Evolutionary conservation across 1,284 basidiomycete genomes (phyloP).

Genomic region (Coniophora puteana): DNA sequence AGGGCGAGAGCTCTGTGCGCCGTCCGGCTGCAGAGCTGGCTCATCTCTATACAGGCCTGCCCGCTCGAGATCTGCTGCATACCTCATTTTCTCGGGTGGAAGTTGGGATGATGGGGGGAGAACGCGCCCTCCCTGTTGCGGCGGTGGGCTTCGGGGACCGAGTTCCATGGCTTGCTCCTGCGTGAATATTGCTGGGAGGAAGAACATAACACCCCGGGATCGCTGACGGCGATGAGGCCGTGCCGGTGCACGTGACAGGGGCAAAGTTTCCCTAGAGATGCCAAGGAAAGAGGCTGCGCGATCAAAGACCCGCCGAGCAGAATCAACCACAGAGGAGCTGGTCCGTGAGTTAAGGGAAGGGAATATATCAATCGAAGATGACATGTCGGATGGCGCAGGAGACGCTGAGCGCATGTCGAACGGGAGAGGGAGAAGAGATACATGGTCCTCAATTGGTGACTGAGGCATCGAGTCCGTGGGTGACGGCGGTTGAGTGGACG

Average conservation of each 20-base stretch:
- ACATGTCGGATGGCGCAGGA: constrained; percentile 46
- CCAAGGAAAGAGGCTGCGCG: constrained; percentile 47
- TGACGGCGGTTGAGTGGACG: constrained; percentile 46
- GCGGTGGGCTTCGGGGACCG: constrained; percentile 27
- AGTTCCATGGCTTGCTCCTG: constrained; percentile 48
- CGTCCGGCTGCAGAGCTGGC: constrained; percentile 24
- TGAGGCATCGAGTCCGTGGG: constrained; percentile 38
- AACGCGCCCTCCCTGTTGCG: constrained; percentile 21
- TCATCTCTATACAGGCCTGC: constrained; percentile 21
- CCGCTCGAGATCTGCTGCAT: constrained; percentile 20
- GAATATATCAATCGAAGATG: constrained; percentile 36
- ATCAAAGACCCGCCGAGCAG: constrained; percentile 51
- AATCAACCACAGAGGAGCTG: constrained; percentile 42
- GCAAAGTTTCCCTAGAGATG: constrained; percentile 31
- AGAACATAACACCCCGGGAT: constrained; percentile 67
- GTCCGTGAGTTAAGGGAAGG: constrained; percentile 32
- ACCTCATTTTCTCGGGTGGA: constrained; percentile 35
- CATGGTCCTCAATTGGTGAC: constrained; percentile 47
- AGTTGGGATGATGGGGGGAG: constrained; percentile 15
- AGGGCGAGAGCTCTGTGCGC: constrained; percentile 25
- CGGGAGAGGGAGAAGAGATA: constrained; percentile 61
- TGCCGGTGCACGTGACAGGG: constrained; percentile 38
- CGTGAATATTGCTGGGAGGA: constrained; percentile 77
- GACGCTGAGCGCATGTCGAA: constrained; percentile 56
- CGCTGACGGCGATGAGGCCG: constrained; percentile 45